phyloP scores from a whole-genome alignment of 768 basidiomycete genomes.

The Leccinum incarnatum region DNA sequence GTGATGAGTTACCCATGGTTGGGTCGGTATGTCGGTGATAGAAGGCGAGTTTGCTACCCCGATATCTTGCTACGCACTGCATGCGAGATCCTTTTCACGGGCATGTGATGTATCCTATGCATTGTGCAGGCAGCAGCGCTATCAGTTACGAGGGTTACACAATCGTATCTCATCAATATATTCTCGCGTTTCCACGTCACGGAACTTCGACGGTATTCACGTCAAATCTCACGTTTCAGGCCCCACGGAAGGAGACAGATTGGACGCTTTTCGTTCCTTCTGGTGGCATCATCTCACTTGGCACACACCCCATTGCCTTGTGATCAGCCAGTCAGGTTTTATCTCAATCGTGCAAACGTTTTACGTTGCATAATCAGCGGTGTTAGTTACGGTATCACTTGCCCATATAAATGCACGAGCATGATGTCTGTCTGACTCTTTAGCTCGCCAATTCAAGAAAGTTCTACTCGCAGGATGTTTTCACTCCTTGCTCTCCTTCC shows the following conservation, averaged over 20 bases:
- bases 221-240: not conserved
- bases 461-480: constrained; percentile 10
- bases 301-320: not conserved
- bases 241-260: not conserved
- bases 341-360: not conserved
- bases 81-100: not conserved
- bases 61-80: not conserved
- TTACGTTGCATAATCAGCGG: not conserved
- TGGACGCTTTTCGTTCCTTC: not conserved
- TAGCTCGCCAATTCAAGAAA: not conserved
- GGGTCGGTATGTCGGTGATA: not conserved
- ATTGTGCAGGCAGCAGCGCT: not conserved
- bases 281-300: not conserved
- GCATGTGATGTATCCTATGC: not conserved
- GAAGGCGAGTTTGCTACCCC: not conserved
- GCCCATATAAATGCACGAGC: constrained; percentile 2
- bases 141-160: not conserved
- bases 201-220: not conserved
- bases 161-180: not conserved
- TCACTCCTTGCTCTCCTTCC: constrained; percentile 9
- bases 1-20: not conserved
- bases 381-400: not conserved
- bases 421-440: not conserved
- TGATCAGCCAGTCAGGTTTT: not conserved
- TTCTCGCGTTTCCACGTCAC: not conserved